Percentiles rank a stretch among this genome's conserved stretches.
Evolutionary conservation across 1,284 basidiomycete species (phyloP).

Genomic region (Trichosporon sp.): DNA sequence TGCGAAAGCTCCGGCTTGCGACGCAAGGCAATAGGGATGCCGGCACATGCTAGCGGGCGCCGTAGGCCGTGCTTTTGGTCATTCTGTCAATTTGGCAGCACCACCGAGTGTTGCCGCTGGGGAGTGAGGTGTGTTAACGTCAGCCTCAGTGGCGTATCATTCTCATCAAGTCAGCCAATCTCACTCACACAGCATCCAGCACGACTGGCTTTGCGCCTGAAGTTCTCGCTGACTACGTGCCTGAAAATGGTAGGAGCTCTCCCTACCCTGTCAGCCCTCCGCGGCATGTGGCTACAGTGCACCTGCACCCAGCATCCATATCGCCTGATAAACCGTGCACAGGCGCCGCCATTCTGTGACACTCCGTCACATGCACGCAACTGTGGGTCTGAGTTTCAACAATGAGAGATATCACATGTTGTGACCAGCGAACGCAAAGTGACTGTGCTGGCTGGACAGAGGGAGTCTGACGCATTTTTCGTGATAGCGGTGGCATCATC

Average conservation of each 20-base stretch:
- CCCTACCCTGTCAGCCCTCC: not conserved
- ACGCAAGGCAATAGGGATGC: not conserved
- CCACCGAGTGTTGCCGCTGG: too few relatives aligned
- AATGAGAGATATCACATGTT: too few relatives aligned
- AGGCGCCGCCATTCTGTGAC: too few relatives aligned
- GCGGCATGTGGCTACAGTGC: not conserved
- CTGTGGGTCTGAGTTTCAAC: too few relatives aligned
- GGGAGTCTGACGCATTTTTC: too few relatives aligned
- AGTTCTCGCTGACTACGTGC: not conserved
- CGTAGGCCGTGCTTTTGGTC: not conserved
- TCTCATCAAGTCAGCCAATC: not conserved
- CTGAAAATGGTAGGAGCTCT: not conserved
- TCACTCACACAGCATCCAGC: too few relatives aligned
- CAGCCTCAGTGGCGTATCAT: not conserved
- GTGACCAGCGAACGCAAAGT: too few relatives aligned
- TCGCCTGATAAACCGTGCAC: too few relatives aligned
- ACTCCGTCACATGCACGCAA: too few relatives aligned
- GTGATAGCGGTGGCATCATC: too few relatives aligned
- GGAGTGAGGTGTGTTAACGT: not conserved
- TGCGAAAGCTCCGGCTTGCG: not conserved
- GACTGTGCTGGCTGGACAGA: too few relatives aligned
- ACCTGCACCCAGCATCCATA: not conserved
- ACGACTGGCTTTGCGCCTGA: too few relatives aligned
- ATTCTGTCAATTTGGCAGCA: not conserved
- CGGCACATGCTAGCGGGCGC: not conserved